A percentile compares a stretch with the other conserved stretches of the same genome.
These are phyloP conservation scores for Didymosphaeria variabile DNA, from an alignment of 2,329 filamentous ascomycete genomes.

Conservation along the genomic window DNA sequence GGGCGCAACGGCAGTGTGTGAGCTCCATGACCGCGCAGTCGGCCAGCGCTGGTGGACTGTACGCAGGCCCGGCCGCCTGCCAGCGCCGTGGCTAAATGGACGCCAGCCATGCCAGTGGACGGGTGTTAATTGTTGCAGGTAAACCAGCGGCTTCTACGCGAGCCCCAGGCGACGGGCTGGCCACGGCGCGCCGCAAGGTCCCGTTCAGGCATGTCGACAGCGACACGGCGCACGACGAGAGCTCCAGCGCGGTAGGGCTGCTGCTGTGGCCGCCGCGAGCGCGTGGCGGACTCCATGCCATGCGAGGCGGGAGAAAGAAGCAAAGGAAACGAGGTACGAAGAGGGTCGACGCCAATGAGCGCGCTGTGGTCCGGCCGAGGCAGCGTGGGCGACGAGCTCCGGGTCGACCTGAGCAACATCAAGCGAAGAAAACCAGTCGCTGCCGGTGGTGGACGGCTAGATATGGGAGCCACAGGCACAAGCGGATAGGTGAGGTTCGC, in stretches of 20 bases:
- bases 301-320: constrained; percentile 28
- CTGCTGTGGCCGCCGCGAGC: constrained; percentile 1
- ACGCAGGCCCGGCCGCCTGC: constrained; percentile 8
- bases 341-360: constrained; percentile 22
- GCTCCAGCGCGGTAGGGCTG: constrained; percentile 23
- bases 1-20: background rate
- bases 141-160: constrained; percentile 19
- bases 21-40: background rate
- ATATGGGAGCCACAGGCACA: constrained; percentile 32
- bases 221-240: background rate
- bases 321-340: constrained; percentile 42
- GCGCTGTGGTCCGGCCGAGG: constrained; percentile 27
- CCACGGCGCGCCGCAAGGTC: background rate
- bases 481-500: constrained; percentile 33
- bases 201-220: constrained; percentile 1
- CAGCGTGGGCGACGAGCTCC: constrained; percentile 24
- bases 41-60: too few relatives aligned
- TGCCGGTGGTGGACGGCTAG: constrained; percentile 29
- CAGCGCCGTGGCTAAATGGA: constrained; percentile 24
- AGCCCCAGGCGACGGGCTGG: constrained; percentile 16
- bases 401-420: constrained; percentile 37
- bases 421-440: constrained; percentile 38
- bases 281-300: constrained; percentile 21
- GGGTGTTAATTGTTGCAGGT: constrained; percentile 22
- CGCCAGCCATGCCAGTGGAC: constrained; percentile 7